phyloP scores from a whole-genome alignment of 768 basidiomycete species.

The Pleurotus giganteus region DNA sequence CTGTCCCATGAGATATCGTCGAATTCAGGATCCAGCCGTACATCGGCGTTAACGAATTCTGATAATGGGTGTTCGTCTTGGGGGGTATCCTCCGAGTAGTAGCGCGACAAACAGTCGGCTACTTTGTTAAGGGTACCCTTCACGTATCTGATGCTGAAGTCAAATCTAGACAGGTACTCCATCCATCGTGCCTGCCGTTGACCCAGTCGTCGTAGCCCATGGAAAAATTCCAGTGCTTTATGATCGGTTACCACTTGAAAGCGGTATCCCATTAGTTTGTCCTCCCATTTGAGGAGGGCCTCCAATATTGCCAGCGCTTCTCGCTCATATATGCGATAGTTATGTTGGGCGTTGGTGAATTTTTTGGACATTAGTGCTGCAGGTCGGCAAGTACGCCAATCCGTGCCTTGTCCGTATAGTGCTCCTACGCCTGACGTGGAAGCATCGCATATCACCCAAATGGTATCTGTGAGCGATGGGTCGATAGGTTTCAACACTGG shows the following conservation, averaged over 20 bases:
- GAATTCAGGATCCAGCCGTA: slow-evolving; percentile 17
- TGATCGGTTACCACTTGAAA: slow-evolving; percentile 26
- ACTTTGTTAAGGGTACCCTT: slow-evolving; percentile 24
- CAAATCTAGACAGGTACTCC: slow-evolving; percentile 25
- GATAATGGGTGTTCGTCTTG: slow-evolving; percentile 3
- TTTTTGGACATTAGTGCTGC: slow-evolving; percentile 21
- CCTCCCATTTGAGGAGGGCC: slow-evolving; percentile 27
- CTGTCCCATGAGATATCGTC: slow-evolving; percentile 13
- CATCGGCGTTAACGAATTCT: slow-evolving; percentile 18
- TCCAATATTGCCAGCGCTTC: slow-evolving; percentile 16
- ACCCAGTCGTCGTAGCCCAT: slow-evolving; percentile 14
- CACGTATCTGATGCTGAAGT: slow-evolving; percentile 21
- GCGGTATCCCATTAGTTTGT: slow-evolving; percentile 23
- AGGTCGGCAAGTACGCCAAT: slow-evolving; percentile 21
- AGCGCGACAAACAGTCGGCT: slow-evolving; percentile 26
- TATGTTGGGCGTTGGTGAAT: slow-evolving; percentile 17
- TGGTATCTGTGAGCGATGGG: slow-evolving; percentile 14
- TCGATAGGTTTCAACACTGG: slow-evolving; percentile 23
- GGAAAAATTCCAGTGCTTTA: slow-evolving; percentile 22
- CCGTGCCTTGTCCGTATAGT: slow-evolving; percentile 25
- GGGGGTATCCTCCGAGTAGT: slow-evolving; percentile 18
- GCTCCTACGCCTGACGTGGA: slow-evolving; percentile 23
- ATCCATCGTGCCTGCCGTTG: slow-evolving; percentile 21
- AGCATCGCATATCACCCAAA: slow-evolving; percentile 26
- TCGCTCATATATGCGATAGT: slow-evolving; percentile 16